Conservation (phyloP, 768 basidiomycete species). For the Chalciporus sphaerocephalus region DNA sequence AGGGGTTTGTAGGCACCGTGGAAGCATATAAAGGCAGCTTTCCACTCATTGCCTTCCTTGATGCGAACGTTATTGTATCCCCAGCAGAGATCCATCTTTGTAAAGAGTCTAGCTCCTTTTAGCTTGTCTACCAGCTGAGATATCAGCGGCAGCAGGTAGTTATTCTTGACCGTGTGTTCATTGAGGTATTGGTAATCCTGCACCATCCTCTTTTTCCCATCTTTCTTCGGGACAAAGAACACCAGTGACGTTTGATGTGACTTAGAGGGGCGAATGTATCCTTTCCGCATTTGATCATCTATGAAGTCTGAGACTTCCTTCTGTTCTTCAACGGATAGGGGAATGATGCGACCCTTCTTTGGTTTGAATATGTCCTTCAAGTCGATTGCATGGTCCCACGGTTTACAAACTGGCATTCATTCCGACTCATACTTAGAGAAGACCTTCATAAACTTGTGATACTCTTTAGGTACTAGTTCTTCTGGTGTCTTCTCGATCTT, state of each 20-base stretch:
- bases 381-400: no score
- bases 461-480: no score
- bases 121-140: not conserved
- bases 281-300: not conserved
- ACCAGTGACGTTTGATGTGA: not conserved
- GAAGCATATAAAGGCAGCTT: constrained; percentile 37
- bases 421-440: no score
- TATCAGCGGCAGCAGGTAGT: not conserved
- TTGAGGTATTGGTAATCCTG: not conserved
- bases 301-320: not conserved
- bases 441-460: no score
- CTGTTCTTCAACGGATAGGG: not conserved
- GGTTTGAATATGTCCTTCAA: no score
- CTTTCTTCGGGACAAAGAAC: not conserved
- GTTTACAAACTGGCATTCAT: no score
- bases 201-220: not conserved
- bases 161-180: not conserved
- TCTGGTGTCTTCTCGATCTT: no score
- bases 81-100: constrained; percentile 5
- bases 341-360: not conserved
- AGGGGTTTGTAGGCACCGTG: constrained; percentile 37
- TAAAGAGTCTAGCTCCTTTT: not conserved
- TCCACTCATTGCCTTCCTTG: constrained; percentile 40
- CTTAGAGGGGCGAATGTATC: not conserved
- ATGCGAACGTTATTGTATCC: constrained; percentile 17